A percentile compares a stretch with the other conserved stretches of the same genome.
phyloP scores from a whole-genome alignment of 257 asterid species.

The Hygrophila difformis region DNA sequence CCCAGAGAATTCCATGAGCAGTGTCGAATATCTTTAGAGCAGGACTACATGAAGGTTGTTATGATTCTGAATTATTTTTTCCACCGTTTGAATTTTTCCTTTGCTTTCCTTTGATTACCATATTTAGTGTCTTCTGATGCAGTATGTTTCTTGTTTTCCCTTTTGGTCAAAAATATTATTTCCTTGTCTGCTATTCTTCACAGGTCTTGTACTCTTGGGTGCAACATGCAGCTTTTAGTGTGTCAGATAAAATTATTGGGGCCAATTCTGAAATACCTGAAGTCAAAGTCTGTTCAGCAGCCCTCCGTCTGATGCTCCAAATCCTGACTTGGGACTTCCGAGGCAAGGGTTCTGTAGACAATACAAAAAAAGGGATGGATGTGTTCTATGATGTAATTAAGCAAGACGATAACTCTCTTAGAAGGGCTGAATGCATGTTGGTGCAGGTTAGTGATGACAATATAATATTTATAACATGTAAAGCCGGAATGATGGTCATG shows the following conservation, averaged over 20 bases:
- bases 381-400: conserved; percentile 38
- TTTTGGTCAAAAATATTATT: conserved; percentile 11
- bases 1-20: conserved; percentile 91
- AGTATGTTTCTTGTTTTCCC: conserved; percentile 9
- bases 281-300: conserved; percentile 69
- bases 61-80: not conserved
- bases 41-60: conserved; percentile 71
- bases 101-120: conserved; percentile 15
- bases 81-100: conserved; percentile 14
- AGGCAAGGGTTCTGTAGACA: conserved; percentile 34
- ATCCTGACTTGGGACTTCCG: conserved; percentile 88
- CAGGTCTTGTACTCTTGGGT: conserved; percentile 85
- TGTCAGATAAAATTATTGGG: conserved; percentile 54
- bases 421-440: conserved; percentile 60
- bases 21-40: conserved; percentile 75
- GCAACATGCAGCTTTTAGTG: conserved; percentile 70
- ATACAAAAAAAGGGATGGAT: conserved; percentile 46
- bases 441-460: conserved; percentile 56
- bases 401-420: conserved; percentile 37
- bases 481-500: not conserved
- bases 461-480: conserved; percentile 9
- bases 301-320: conserved; percentile 82
- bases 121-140: conserved; percentile 8
- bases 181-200: conserved; percentile 11
- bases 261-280: conserved; percentile 66